Conservation (phyloP, 768 basidiomycete genomes). For the Boletus fagicola region DNA sequence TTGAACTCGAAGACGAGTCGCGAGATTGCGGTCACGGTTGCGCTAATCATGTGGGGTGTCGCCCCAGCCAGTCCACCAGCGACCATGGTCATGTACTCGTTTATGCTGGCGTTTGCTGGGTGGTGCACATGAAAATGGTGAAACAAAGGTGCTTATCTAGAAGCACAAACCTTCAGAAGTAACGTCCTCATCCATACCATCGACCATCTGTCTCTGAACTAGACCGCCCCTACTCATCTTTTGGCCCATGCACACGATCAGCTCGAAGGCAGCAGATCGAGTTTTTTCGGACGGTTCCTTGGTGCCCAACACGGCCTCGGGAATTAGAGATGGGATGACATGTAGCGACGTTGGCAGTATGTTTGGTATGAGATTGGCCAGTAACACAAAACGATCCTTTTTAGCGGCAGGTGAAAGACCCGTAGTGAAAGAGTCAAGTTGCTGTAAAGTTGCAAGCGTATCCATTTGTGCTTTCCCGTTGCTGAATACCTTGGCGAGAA, state of each 20-base stretch:
- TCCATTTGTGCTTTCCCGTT: constrained; percentile 53
- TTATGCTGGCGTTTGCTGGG: constrained; percentile 67
- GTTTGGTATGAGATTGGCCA: constrained; percentile 62
- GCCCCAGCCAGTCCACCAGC: constrained; percentile 92
- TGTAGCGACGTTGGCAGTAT: constrained; percentile 75
- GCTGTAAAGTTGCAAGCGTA: constrained; percentile 58
- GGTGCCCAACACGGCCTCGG: constrained; percentile 92
- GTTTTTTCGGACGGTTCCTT: constrained; percentile 97
- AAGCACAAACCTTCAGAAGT: constrained; percentile 39
- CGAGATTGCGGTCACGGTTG: constrained; percentile 91
- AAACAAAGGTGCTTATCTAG: neutral
- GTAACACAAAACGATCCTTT: constrained; percentile 84
- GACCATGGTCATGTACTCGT: constrained; percentile 96
- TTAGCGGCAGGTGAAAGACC: constrained; percentile 82
- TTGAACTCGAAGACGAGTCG: constrained; percentile 95
- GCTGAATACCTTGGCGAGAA: constrained; percentile 73
- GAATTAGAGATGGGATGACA: constrained; percentile 83
- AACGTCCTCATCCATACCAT: constrained; percentile 79
- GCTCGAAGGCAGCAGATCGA: constrained; percentile 82
- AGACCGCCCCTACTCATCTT: constrained; percentile 89
- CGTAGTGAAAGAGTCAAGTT: constrained; percentile 62
- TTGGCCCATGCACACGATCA: constrained; percentile 86
- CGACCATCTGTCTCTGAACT: constrained; percentile 71
- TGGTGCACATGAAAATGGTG: constrained; percentile 14
- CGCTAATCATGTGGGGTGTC: constrained; percentile 97